Conservation (phyloP, 768 basidiomycete species). For the Steccherinum ochraceum region DNA sequence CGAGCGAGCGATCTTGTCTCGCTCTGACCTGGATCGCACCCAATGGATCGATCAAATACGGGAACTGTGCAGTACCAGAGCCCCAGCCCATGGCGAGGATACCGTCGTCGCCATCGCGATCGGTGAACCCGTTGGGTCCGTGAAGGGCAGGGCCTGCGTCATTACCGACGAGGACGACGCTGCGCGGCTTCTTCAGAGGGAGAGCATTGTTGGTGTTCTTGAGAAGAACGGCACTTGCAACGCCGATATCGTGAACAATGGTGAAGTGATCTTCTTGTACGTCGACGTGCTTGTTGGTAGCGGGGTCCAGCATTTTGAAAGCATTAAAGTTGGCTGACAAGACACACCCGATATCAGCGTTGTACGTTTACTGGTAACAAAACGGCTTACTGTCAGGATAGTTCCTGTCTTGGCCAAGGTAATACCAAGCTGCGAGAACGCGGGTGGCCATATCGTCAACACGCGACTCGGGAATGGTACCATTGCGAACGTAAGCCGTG, state of each 20-base stretch:
- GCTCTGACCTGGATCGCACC: slow-evolving; percentile 77
- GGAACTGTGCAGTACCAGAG: slow-evolving; percentile 59
- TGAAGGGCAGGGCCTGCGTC: slow-evolving; percentile 38
- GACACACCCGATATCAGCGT: neutral
- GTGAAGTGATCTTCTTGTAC: slow-evolving; percentile 65
- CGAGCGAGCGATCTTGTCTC: slow-evolving; percentile 35
- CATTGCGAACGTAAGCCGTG: slow-evolving; percentile 62
- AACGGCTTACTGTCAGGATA: slow-evolving; percentile 44
- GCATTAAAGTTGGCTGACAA: slow-evolving; percentile 60
- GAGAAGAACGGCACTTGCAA: slow-evolving; percentile 67
- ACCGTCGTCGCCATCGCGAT: slow-evolving; percentile 41
- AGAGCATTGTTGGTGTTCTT: slow-evolving; percentile 60
- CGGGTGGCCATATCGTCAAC: slow-evolving; percentile 81
- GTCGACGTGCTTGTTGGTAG: slow-evolving; percentile 54
- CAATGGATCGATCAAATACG: slow-evolving; percentile 75
- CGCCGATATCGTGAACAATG: slow-evolving; percentile 66
- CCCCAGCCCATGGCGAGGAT: slow-evolving; percentile 90
- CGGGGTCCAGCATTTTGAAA: slow-evolving; percentile 43
- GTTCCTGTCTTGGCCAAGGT: slow-evolving; percentile 54
- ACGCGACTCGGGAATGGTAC: slow-evolving; percentile 57
- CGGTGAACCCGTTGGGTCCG: slow-evolving; percentile 44
- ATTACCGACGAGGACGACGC: slow-evolving; percentile 41
- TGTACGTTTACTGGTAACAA: neutral
- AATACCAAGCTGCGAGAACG: slow-evolving; percentile 67
- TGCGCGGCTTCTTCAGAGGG: slow-evolving; percentile 54